Evolutionary conservation across 2,329 filamentous ascomycete species (phyloP), one percentile per base, ranked within the genome.

Genomic region (Clonostachys sp.): DNA sequence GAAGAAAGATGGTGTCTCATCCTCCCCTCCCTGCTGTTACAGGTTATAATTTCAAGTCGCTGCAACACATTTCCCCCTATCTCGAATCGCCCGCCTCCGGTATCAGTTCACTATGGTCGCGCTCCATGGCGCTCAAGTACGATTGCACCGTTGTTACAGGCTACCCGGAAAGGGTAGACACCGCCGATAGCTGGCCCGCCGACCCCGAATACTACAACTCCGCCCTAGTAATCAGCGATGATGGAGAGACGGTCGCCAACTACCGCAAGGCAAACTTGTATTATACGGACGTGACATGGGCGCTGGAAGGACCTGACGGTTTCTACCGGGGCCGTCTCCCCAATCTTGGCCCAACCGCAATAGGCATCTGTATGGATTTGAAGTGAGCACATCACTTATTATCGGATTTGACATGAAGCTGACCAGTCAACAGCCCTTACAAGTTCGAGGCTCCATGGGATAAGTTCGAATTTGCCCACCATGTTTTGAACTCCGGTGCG

Each of bases 11-110:
- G 8, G 24, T 30, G 24, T 30, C 24, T 20, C 35, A 16, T 10
- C 35, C 34, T 41, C 24, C 42, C 30, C 8, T 41, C 17, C 12
- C 17, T 42, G 9, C 42, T 34, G 42, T 38, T 36, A 30, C 60
- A 81, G 86, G 89, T 33, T 94, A 91, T 70, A 91, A 91, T 61
- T 92, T 91, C 68, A 76, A 78, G 40, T 86, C 83, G 0, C 62
- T 89, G 3, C 68, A 78, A 34, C 75, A 89, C 2, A 90, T 92
- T 41, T 65, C 67, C 2, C 85, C 86, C 0, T 87, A 74, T 54
- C 78, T 92, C 5, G 89, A 94, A 58, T 77, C 73, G 1, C 79
- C 79, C 0, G 76, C 78, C 6, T 71, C 78, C 0, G 89, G 89
- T 0, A 80, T 86, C 46, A 83, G 77, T 7, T 83, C 87, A 0